Base-by-base conservation (phyloP, 495 filamentous ascomycete species). In the Penicillium egyptiacum region DNA sequence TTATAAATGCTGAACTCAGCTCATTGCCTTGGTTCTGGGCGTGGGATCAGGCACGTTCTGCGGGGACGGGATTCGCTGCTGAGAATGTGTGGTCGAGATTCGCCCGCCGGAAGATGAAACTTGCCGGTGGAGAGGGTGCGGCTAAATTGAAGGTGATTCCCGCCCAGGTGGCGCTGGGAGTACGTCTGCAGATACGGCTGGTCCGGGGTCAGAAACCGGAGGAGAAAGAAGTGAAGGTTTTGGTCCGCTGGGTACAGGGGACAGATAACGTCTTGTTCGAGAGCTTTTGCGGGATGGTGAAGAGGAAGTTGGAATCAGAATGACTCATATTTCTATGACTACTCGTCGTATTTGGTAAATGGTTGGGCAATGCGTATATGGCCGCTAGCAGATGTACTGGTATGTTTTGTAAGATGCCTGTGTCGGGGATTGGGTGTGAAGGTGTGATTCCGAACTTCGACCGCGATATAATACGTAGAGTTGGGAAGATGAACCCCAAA, bases 281-380 rank as follows among this genome's bases (percentile, higher is more conserved):
- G 72, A 96, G 92, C 65, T 88, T 98, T 57, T 88, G 86, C 55
- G 92, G 90, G 0, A 89, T 92, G 81, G 49, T 96, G 50, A 85
- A 84, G 61, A 68, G 83, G 53, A 79, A 81, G 56, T n/a, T 81
- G 4, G 69, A 74, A 40, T 63, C 41, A 9, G 50, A 41, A 37
- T 59, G 19, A 57, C 8, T 26, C 25, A n/a, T n/a, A n/a, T n/a
- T n/a, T n/a, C n/a, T n/a, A n/a, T n/a, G n/a, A n/a, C n/a, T 25
- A 25, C 23, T 25, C 23, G 23, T 25, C 23, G 4, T 2, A 25
- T 25, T 25, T 25, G 23, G 23, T 25, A 25, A 25, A 25, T 25
- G 23, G 23, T 25, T 25, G 23, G 23, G 23, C 23, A 25, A 25
- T 25, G 23, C 23, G 23, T 25, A 25, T 2, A 25, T 25, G 23